Conservation (phyloP, 192 early-diverging fungal genomes). For the Backusella westeae region DNA sequence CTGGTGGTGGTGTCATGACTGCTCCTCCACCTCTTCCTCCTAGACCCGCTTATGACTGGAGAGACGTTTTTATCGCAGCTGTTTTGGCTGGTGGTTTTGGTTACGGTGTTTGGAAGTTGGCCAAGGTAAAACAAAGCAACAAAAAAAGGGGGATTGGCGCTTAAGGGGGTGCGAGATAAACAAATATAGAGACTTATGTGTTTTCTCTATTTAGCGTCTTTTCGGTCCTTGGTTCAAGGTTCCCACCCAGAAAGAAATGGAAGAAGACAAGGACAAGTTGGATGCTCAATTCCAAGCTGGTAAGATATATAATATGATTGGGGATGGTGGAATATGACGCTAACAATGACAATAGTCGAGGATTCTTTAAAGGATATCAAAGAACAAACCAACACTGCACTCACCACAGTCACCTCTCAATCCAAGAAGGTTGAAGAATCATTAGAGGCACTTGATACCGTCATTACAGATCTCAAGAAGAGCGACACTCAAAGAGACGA, state of each 20-base stretch:
- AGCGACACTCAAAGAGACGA: slow-evolving; percentile 64
- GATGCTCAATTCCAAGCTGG: slow-evolving; percentile 60
- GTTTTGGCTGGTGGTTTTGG: slow-evolving; percentile 83
- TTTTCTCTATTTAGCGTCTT: slow-evolving; percentile 44
- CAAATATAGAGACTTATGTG: neutral
- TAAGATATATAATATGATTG: neutral
- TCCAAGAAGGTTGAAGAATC: slow-evolving; percentile 67
- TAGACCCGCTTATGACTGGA: slow-evolving; percentile 79
- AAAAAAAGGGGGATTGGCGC: slow-evolving; percentile 3
- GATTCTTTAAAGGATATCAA: slow-evolving; percentile 56
- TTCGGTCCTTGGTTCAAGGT: slow-evolving; percentile 57
- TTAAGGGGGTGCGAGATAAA: neutral
- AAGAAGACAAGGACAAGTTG: slow-evolving; percentile 67
- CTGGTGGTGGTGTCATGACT: slow-evolving; percentile 34
- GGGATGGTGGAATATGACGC: neutral
- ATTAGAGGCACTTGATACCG: slow-evolving; percentile 61
- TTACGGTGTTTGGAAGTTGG: slow-evolving; percentile 79
- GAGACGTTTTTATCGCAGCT: slow-evolving; percentile 89
- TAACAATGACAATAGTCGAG: slow-evolving; percentile 23
- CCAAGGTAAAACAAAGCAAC: slow-evolving; percentile 59
- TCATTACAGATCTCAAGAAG: slow-evolving; percentile 60
- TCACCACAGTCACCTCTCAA: slow-evolving; percentile 65
- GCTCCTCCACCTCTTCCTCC: slow-evolving; percentile 52
- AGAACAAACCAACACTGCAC: slow-evolving; percentile 59
- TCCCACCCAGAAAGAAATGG: slow-evolving; percentile 67